A percentile compares a stretch with the other conserved stretches of the same genome.
phyloP scores from a whole-genome alignment of 371 early-diverging fungal genomes.

The Vairimorpha ceranae region DNA sequence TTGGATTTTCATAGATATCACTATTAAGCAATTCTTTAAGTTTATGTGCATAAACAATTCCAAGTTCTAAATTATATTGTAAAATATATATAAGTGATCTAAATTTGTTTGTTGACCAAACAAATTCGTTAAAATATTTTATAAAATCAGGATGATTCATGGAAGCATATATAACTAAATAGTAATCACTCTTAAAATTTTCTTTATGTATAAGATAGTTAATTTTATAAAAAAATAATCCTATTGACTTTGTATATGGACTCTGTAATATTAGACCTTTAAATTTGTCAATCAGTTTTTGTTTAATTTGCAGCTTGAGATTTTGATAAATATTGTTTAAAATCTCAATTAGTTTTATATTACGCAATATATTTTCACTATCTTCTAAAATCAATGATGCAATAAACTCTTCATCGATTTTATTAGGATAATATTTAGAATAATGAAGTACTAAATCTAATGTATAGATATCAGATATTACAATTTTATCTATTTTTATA shows the following conservation, averaged over 20 bases:
- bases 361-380: conserved; percentile 16
- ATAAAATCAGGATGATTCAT: conserved; percentile 10
- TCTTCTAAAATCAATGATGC: conserved; percentile 15
- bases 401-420: conserved; percentile 10
- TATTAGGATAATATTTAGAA: conserved; percentile 17
- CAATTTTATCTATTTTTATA: not conserved
- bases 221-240: conserved; percentile 19
- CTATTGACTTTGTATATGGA: conserved; percentile 35
- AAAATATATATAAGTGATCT: conserved; percentile 31
- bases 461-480: conserved; percentile 18
- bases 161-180: conserved; percentile 20
- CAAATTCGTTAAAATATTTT: conserved; percentile 1
- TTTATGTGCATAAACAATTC: conserved; percentile 14
- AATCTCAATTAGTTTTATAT: conserved; percentile 17
- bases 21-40: conserved; percentile 18
- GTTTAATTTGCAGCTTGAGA: not conserved
- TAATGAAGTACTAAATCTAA: conserved; percentile 19
- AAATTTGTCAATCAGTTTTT: conserved; percentile 7
- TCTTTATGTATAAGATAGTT: not conserved
- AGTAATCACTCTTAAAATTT: conserved; percentile 9
- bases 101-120: conserved; percentile 18
- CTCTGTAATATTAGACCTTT: conserved; percentile 19
- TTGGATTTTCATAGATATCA: not conserved
- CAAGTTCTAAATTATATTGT: conserved; percentile 13
- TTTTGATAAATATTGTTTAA: conserved; percentile 9